Evolutionary conservation across 2,329 filamentous ascomycete genomes (phyloP), one percentile per base, ranked within the genome.

Genomic region (Metarhizium anisopliae): DNA sequence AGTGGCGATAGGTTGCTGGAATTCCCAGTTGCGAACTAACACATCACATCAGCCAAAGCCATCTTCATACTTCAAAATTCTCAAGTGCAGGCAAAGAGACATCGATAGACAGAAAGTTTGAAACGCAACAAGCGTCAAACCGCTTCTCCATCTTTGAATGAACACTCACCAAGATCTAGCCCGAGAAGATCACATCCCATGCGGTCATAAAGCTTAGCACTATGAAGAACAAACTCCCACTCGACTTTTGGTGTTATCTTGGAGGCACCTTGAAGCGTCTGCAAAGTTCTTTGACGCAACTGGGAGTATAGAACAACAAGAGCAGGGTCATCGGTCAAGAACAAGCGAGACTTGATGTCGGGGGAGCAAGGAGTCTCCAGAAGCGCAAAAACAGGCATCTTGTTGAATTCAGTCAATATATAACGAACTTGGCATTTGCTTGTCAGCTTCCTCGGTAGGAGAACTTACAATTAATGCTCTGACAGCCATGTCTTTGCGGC

Each of bases 181-280:
- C 92, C 94, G 0, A 97, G 80, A 8, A 96, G 71, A 69, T 96
- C 93, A 66, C 94, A 95, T 3, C 94, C 93, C 92, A 94, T 96
- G 8, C 90, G 86, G 68, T 88, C 87, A 66, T 92, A 97, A 18
- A 94, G 76, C 54, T 84, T 80, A 16, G 91, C 90, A 54, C 90
- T 96, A 63, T 94, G 90, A 25, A 95, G 74, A 1, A 96, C 84
- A 67, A 96, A 96, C 36, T 88, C 83, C 89, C 90, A 95, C 70
- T 96, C 92, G 4, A 86, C 84, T 59, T 81, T 82, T 0, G 89
- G 86, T 2, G 84, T 86, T 18, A 96, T 80, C 70, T 90, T 90
- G 0, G 87, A 86, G 6, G 90, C 90, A n/a, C 91, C 92, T 36
- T 86, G 84, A 7, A 96, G 79, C 0, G 90, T 95, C 67, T 95